Percentiles rank a stretch among this genome's conserved stretches.
These are phyloP conservation scores for Saccharomycopsis malanga DNA, from an alignment of 805 yeast genomes.

Conservation along the genomic window DNA sequence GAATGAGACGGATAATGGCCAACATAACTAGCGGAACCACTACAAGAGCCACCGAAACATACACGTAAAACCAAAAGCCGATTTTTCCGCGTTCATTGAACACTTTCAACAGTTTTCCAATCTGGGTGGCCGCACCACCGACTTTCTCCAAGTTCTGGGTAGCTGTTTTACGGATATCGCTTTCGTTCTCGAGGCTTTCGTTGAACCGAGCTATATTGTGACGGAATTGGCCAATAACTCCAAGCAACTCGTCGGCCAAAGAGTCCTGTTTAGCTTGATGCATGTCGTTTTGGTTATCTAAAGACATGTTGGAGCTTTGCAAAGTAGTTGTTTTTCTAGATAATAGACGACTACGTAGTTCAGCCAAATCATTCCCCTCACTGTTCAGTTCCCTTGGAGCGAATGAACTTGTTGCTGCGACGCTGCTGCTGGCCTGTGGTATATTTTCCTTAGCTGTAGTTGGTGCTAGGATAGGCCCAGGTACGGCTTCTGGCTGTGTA, in stretches of 20 bases:
- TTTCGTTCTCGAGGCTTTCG: constrained; percentile 14
- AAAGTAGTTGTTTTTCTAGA: constrained; percentile 5
- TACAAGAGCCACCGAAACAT: constrained; percentile 11
- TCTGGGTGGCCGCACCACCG: constrained; percentile 7
- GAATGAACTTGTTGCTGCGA: not conserved
- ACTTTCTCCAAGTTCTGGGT: constrained; percentile 16
- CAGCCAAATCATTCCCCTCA: constrained; percentile 6
- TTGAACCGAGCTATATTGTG: constrained; percentile 15
- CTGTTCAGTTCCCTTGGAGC: too few species aligned
- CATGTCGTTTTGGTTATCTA: constrained; percentile 18
- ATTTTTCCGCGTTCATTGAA: constrained; percentile 13
- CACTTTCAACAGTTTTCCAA: constrained; percentile 13
- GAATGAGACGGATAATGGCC: constrained; percentile 16
- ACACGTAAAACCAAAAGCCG: constrained; percentile 21
- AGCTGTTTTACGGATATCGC: constrained; percentile 3
- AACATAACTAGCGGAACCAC: constrained; percentile 18
- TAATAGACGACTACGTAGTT: constrained; percentile 13
- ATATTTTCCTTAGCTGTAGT: too few species aligned
- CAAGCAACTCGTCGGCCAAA: constrained; percentile 18
- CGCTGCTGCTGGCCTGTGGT: not conserved
- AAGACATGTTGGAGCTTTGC: not conserved
- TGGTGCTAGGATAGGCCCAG: too few species aligned
- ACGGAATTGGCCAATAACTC: constrained; percentile 17
- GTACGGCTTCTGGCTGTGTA: not conserved
- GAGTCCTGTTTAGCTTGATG: constrained; percentile 18